Evolutionary conservation across 1,284 basidiomycete genomes (phyloP).

Genomic region (Trichosporon inkin): DNA sequence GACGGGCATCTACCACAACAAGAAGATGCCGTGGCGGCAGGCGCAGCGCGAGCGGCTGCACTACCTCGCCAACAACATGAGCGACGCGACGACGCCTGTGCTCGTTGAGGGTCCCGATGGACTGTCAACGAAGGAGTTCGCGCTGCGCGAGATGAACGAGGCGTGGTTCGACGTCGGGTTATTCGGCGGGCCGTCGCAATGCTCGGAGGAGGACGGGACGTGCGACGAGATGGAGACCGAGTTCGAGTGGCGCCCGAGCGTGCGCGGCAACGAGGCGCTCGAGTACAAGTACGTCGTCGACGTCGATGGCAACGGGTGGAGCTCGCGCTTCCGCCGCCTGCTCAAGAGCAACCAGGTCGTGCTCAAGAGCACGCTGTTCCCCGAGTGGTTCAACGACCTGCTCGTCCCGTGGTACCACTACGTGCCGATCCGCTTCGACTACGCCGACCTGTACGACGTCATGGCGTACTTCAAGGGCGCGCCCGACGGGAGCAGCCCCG

Average conservation of each 20-base stretch:
- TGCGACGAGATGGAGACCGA: constrained; percentile 43
- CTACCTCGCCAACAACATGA: constrained; percentile 33
- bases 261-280: constrained; percentile 18
- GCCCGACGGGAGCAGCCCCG: constrained; percentile 43
- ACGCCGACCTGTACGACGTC: constrained; percentile 50
- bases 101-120: constrained; percentile 18
- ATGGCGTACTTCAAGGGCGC: constrained; percentile 53
- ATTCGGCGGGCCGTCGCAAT: constrained; percentile 40
- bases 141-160: constrained; percentile 29
- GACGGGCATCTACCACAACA: constrained; percentile 49
- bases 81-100: constrained; percentile 18
- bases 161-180: constrained; percentile 42
- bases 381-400: constrained; percentile 37
- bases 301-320: constrained; percentile 53
- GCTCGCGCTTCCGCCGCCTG: constrained; percentile 45
- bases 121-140: constrained; percentile 19
- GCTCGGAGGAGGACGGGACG: constrained; percentile 43
- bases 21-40: constrained; percentile 42
- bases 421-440: constrained; percentile 46
- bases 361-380: constrained; percentile 43
- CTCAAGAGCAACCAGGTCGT: constrained; percentile 41
- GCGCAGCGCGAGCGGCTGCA: constrained; percentile 51
- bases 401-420: constrained; percentile 50
- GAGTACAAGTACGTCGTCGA: constrained; percentile 51
- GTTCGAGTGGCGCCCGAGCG: constrained; percentile 36